Evolutionary conservation across 345 rosid genomes (phyloP).

Genomic region (Psidium guajava): DNA sequence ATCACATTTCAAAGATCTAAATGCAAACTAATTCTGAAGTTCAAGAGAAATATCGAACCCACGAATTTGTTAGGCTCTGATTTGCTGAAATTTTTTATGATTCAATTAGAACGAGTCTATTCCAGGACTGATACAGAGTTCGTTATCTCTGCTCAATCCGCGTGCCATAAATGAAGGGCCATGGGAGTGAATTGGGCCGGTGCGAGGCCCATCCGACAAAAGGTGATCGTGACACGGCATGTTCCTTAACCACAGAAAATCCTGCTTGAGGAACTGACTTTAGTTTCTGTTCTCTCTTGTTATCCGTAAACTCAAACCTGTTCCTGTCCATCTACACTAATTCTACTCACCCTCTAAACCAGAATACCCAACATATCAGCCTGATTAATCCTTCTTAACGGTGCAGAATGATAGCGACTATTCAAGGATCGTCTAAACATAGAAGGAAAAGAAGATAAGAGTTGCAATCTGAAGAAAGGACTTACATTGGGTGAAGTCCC

Average conservation of each 20-base stretch:
- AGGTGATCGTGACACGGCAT: neutral
- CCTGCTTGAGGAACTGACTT: neutral
- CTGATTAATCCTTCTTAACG: neutral
- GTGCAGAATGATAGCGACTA: neutral
- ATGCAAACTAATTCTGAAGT: neutral
- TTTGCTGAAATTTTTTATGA: neutral
- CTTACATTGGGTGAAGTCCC: slow-evolving; percentile 99
- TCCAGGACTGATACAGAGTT: neutral
- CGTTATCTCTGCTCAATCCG: neutral
- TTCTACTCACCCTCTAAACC: neutral
- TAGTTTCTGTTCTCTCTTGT: neutral
- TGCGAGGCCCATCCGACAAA: neutral
- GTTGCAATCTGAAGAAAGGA: neutral
- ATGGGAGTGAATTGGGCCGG: neutral
- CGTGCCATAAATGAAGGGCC: neutral
- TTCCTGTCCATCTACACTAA: neutral
- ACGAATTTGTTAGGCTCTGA: neutral
- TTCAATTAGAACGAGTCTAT: neutral
- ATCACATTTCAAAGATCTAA: neutral
- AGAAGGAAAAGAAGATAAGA: neutral
- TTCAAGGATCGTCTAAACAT: neutral
- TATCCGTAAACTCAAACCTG: neutral
- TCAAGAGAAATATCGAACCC: neutral
- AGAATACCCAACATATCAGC: neutral
- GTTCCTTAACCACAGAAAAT: neutral